Percentiles rank a stretch among this genome's conserved stretches.
phyloP scores from a whole-genome alignment of 192 early-diverging fungal species.

The Gigaspora rosea region DNA sequence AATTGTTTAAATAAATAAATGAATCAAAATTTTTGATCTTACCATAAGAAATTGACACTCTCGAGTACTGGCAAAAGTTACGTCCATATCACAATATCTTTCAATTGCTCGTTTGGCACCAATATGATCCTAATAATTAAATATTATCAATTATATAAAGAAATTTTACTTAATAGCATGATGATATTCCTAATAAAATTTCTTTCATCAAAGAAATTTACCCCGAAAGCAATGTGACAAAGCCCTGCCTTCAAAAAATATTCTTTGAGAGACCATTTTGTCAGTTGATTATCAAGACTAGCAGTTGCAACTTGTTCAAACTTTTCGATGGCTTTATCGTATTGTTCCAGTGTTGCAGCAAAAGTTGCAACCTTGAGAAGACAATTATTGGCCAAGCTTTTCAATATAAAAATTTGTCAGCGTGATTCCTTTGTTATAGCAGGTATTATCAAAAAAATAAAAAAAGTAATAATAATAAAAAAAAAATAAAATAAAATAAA shows the following conservation, averaged over 20 bases:
- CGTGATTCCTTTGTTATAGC: too few species aligned
- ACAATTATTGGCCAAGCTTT: constrained; percentile 79
- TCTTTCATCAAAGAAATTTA: constrained; percentile 37
- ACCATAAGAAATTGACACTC: constrained; percentile 81
- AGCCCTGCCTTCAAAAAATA: constrained; percentile 96
- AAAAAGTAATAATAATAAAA: too few species aligned
- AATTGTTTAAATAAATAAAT: neutral
- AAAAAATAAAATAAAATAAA: too few species aligned
- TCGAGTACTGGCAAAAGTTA: constrained; percentile 78
- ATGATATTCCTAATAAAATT: neutral
- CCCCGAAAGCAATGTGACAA: constrained; percentile 81
- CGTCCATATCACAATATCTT: constrained; percentile 86
- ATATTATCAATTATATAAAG: neutral
- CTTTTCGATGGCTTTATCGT: constrained; percentile 84
- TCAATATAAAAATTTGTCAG: too few species aligned
- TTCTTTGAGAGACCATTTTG: constrained; percentile 95
- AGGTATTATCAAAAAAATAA: too few species aligned
- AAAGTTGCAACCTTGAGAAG: constrained; percentile 88
- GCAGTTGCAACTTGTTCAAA: constrained; percentile 88
- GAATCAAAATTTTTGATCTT: constrained; percentile 8
- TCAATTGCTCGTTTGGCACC: constrained; percentile 75
- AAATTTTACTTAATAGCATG: neutral
- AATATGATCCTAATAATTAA: constrained; percentile 66
- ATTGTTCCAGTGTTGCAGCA: constrained; percentile 87
- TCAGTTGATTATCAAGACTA: constrained; percentile 85